phyloP scores from a whole-genome alignment of 1,139 yeast genomes.

The Suhomyces anneliseae region DNA sequence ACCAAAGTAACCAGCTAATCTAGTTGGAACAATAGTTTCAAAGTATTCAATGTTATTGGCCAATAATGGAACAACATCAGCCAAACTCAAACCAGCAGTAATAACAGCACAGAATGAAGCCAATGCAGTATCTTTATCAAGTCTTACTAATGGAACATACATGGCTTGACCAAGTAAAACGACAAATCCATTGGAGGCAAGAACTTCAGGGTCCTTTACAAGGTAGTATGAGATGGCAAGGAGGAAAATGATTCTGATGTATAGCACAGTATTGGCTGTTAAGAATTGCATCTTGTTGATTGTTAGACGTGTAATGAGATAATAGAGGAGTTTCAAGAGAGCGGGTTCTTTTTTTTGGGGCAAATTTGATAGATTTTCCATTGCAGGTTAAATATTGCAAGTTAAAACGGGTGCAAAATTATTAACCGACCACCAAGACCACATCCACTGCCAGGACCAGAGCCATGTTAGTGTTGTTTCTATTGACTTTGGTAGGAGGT shows the following conservation, averaged over 20 bases:
- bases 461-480: not conserved
- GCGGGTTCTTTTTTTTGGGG: not conserved
- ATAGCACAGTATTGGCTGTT: constrained; percentile 51
- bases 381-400: constrained; percentile 1
- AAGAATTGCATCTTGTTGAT: constrained; percentile 51
- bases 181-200: constrained; percentile 50
- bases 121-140: constrained; percentile 48
- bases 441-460: too few species aligned
- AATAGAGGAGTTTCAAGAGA: not conserved
- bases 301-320: not conserved
- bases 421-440: too few species aligned
- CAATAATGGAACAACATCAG: constrained; percentile 59
- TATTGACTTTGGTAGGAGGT: not conserved
- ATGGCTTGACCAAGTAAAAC: constrained; percentile 59
- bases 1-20: constrained; percentile 58
- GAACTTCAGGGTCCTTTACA: constrained; percentile 39
- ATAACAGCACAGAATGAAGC: constrained; percentile 52
- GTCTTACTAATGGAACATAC: constrained; percentile 38
- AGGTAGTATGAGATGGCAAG: constrained; percentile 44
- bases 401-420: constrained; percentile 4
- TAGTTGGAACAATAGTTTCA: constrained; percentile 66
- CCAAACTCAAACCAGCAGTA: constrained; percentile 42
- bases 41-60: constrained; percentile 59
- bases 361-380: not conserved
- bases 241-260: constrained; percentile 49